Base-by-base conservation (phyloP, 768 basidiomycete species). In the Naematelia encephala region DNA sequence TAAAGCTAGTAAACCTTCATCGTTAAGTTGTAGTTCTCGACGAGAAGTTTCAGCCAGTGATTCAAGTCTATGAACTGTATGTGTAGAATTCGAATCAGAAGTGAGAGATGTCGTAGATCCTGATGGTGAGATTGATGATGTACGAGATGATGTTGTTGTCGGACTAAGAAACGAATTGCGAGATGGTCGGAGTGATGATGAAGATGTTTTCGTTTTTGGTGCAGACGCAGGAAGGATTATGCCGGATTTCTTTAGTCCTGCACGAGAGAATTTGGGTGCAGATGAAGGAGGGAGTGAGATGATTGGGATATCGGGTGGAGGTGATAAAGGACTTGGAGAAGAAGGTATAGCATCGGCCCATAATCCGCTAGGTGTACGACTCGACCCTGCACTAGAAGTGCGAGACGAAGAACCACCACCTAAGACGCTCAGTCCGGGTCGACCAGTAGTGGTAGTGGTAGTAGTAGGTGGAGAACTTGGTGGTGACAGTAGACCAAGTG, bases 191-290 rank as follows among this genome's bases (percentile, higher is more conserved):
- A 52, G 29, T 2, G 59, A 53, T 4, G 51, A 45, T 16, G 53
- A 22, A 13, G 49, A 42, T 19, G 61, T 51, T 16, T 43, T 44
- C 27, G 43, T 13, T 3, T 47, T 59, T 23, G 59, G 29, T 11
- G 61, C 61, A 21, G 72, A 51, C 10, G 58, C 61, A 23, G 69
- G 67, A 67, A 73, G 66, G 30, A 74, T 54, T n/a, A 71, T 57
- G 21, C 63, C 68, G 14, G 60, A 60, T 49, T 68, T 69, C 51
- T 66, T 71, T 27, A 76, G 34, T 1, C 64, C 61, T 2, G 72
- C 57, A 19, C 74, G 62, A 26, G 73, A 76, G 49, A 76, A 76
- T 25, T 70, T 70, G 5, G 73, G 73, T 11, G 70, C 66, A 2
- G 49, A 48, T 11, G 58, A 57, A 27, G 44, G 45, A 19, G 45